Conservation (phyloP, 177 flowering plant species). For the Vitis hybrid region DNA sequence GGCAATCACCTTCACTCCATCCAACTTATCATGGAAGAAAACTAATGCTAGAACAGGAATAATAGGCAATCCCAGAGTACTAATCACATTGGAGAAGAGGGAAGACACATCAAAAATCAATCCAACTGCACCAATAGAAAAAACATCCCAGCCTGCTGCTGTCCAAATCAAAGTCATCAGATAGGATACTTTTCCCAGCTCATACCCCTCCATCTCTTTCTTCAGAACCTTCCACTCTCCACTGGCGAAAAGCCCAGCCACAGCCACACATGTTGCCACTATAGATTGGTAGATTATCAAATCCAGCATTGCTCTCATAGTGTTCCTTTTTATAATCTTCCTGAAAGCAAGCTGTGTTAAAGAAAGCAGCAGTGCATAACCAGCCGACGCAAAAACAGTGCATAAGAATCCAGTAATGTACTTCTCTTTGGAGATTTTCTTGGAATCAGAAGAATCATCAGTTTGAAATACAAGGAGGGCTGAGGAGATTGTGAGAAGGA, state of each 20-base stretch:
- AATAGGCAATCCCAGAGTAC: constrained; percentile 24
- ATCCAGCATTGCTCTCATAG: constrained; percentile 14
- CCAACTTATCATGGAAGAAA: constrained; percentile 24
- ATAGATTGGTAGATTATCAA: constrained; percentile 14
- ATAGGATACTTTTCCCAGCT: constrained; percentile 20
- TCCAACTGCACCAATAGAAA: constrained; percentile 17
- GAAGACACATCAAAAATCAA: constrained; percentile 28
- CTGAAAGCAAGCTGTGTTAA: constrained; percentile 14
- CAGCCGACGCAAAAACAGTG: constrained; percentile 25
- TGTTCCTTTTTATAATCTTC: constrained; percentile 18
- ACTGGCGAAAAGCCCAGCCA: constrained; percentile 28
- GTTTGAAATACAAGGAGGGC: constrained; percentile 22
- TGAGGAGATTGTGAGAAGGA: constrained; percentile 36
- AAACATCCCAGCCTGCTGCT: constrained; percentile 22
- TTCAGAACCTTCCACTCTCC: constrained; percentile 25
- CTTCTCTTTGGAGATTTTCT: constrained; percentile 11
- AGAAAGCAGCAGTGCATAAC: constrained; percentile 11
- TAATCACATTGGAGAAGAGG: constrained; percentile 26
- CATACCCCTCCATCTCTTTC: constrained; percentile 15
- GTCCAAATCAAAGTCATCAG: constrained; percentile 25
- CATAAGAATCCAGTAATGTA: constrained; percentile 21
- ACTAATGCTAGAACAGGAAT: constrained; percentile 26
- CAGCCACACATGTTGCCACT: constrained; percentile 5
- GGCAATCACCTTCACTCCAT: constrained; percentile 21
- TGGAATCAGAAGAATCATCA: neutral